Percentiles rank a stretch among this genome's conserved stretches.
Conservation (phyloP, 768 basidiomycete species). For the Lepiota venenata region DNA sequence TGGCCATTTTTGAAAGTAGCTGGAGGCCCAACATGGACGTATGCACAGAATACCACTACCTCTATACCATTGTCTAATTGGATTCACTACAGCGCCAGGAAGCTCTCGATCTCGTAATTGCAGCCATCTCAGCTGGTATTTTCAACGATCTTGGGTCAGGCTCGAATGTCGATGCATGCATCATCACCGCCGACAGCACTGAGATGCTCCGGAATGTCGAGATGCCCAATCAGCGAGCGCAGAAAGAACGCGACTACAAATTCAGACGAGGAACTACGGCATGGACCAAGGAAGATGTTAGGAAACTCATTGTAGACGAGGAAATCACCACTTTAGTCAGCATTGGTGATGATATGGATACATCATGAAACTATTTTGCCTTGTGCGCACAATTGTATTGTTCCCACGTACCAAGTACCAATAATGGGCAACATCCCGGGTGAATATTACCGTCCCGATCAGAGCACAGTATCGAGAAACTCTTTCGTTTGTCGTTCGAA, state of each 20-base stretch:
- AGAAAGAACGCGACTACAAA: constrained; percentile 67
- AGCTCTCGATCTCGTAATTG: constrained; percentile 78
- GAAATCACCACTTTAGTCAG: constrained; percentile 46
- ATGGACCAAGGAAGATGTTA: constrained; percentile 78
- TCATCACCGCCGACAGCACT: constrained; percentile 83
- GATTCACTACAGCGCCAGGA: constrained; percentile 56
- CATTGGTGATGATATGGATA: constrained; percentile 77
- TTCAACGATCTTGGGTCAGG: constrained; percentile 99
- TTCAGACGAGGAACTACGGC: constrained; percentile 90
- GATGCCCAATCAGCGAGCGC: constrained; percentile 82
- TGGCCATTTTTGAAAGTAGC: constrained; percentile 92
- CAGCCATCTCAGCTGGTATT: constrained; percentile 92
- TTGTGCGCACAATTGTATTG: background rate
- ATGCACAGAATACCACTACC: constrained; percentile 17
- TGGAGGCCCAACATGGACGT: constrained; percentile 87
- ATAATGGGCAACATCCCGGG: background rate
- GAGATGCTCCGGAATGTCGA: constrained; percentile 95
- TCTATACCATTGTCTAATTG: background rate
- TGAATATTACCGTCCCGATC: background rate
- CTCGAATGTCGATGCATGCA: constrained; percentile 96
- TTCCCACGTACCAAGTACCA: background rate
- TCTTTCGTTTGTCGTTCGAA: constrained; percentile 39
- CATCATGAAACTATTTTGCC: constrained; percentile 42
- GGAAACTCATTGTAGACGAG: constrained; percentile 71
- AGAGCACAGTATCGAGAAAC: constrained; percentile 9